Base-by-base conservation (phyloP, 352 stramenopile genomes). In the Pythium rhizo-oryzae region DNA sequence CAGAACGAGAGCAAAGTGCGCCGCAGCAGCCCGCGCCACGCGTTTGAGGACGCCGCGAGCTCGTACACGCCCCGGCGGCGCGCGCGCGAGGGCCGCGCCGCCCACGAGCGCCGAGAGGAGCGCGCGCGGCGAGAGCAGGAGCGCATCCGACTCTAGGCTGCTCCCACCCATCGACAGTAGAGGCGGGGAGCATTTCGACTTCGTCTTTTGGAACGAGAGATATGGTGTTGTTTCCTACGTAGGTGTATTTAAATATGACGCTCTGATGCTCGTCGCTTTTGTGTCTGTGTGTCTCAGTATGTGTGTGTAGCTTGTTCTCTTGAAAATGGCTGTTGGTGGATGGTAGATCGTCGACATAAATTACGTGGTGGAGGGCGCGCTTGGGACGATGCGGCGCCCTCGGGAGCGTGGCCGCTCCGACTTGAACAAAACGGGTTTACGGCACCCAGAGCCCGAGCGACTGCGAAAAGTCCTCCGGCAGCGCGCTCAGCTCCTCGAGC, bases 391-490 rank as follows among this genome's bases (percentile, higher is more conserved):
- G 37, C 9, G 37, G 28, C 28, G 28, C 28, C 28, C 28, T 33
- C 28, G 28, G 28, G 28, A 33, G 28, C 28, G 28, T 6, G 28
- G 28, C 28, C 28, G 28, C 28, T 33, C 28, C 28, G 28, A 33
- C 37, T 43, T 18, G 37, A 43, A 12, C 37, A 12, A 23, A 12
- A 23, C 21, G 35, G 52, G 44, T 50, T 69, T 69, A 69, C 54
- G 50, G 41, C 50, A 61, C 59, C 66, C 66, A 72, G 7, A 72
- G 39, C 33, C 66, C 53, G 41, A 68, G 59, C 44, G 66, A 41
- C 53, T 72, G 66, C 9, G 66, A 72, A 52, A 72, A 63, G 51
- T 72, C 66, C 11, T 72, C 66, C 43, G 66, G 56, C 39, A 72
- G 35, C 15, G 56, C 59, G n/a, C 53, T 72, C 25, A 72, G 66